Evolutionary conservation across 1,284 basidiomycete species (phyloP).

Genomic region (Marasmius oreades): DNA sequence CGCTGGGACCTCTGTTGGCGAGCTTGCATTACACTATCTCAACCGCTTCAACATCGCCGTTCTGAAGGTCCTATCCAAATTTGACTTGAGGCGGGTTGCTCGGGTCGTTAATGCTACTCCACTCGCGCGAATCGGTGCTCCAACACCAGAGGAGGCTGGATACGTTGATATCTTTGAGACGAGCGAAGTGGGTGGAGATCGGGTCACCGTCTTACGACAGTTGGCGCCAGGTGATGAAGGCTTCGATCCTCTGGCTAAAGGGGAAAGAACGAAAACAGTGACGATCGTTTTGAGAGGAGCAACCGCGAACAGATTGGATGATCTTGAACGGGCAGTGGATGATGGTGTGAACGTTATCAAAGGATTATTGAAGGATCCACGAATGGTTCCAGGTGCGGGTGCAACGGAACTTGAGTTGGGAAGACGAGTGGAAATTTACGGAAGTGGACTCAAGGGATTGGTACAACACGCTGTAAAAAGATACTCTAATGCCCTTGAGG

Average conservation of each 20-base stretch:
- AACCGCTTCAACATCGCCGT: conserved; percentile 93
- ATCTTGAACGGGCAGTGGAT: conserved; percentile 93
- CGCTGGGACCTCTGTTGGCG: conserved; percentile 90
- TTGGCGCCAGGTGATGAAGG: conserved; percentile 59
- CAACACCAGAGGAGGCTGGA: conserved; percentile 95
- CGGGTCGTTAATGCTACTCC: conserved; percentile 96
- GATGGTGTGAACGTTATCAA: conserved; percentile 98
- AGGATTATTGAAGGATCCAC: conserved; percentile 84
- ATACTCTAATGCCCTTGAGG: conserved; percentile 89
- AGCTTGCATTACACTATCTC: conserved; percentile 96
- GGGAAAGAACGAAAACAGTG: conserved; percentile 79
- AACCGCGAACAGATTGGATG: conserved; percentile 92
- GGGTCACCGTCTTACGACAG: conserved; percentile 95
- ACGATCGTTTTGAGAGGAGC: conserved; percentile 97
- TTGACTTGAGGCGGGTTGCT: conserved; percentile 92
- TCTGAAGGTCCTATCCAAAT: conserved; percentile 97
- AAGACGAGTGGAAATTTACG: conserved; percentile 80
- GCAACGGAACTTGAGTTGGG: conserved; percentile 93
- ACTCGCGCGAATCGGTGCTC: conserved; percentile 92
- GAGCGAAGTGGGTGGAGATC: conserved; percentile 95
- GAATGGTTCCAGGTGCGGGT: conserved; percentile 93
- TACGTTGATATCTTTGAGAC: conserved; percentile 94
- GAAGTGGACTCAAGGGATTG: conserved; percentile 86
- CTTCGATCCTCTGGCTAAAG: conserved; percentile 45
- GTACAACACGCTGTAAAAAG: conserved; percentile 93